A percentile compares a stretch with the other conserved stretches of the same genome.
phyloP scores from a whole-genome alignment of 805 yeast genomes.

The Nakazawaea molendinolei region DNA sequence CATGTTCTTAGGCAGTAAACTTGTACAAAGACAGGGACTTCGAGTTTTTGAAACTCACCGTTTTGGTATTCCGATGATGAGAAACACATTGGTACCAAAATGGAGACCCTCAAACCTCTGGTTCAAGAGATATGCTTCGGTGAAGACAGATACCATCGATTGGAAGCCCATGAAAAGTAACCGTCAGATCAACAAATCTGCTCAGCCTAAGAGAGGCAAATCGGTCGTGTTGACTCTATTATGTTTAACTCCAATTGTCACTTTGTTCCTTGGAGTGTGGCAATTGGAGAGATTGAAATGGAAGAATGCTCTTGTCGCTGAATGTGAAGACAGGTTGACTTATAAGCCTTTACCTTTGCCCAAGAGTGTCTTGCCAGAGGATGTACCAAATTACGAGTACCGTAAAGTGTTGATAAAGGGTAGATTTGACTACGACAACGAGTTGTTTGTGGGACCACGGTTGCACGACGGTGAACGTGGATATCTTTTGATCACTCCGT shows the following conservation, averaged over 20 bases:
- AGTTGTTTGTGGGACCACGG: slow-evolving; percentile 89
- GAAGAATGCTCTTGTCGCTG: slow-evolving; percentile 80
- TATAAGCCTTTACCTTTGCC: slow-evolving; percentile 72
- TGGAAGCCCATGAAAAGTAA: slow-evolving; percentile 72
- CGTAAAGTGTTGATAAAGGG: slow-evolving; percentile 76
- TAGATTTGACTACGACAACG: slow-evolving; percentile 74
- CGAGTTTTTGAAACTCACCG: no score
- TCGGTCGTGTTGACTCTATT: slow-evolving; percentile 29
- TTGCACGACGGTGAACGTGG: slow-evolving; percentile 66
- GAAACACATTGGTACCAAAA: no score
- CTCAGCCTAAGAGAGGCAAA: slow-evolving; percentile 16
- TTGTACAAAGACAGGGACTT: no score
- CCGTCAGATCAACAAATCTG: slow-evolving; percentile 28
- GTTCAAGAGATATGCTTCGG: slow-evolving; percentile 24
- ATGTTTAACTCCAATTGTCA: slow-evolving; percentile 78
- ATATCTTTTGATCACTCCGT: slow-evolving; percentile 75
- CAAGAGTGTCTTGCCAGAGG: slow-evolving; percentile 52
- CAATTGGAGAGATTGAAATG: slow-evolving; percentile 79
- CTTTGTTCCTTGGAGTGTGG: slow-evolving; percentile 90
- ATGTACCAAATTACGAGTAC: slow-evolving; percentile 70
- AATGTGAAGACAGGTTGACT: slow-evolving; percentile 75
- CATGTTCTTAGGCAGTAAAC: no score
- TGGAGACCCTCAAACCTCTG: no score
- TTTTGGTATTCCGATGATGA: no score
- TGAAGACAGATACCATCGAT: slow-evolving; percentile 67